Evolutionary conservation across 148 eudicot genomes (phyloP).

Genomic region (Rhododendron mucronatum): DNA sequence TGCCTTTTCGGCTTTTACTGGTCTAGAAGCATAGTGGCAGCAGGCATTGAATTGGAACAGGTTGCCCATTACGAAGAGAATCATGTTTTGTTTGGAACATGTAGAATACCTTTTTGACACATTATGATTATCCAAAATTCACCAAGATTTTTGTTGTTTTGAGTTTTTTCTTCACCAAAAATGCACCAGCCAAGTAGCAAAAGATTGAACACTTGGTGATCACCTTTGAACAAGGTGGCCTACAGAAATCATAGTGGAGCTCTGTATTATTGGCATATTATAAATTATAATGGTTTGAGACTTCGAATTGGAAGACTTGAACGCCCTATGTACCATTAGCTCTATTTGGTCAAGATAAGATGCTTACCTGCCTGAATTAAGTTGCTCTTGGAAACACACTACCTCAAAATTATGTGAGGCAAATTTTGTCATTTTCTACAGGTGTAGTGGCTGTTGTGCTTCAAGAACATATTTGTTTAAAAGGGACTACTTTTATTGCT

Average conservation of each 20-base stretch:
- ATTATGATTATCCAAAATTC: neutral
- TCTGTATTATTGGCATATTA: neutral
- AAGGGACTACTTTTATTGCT: neutral
- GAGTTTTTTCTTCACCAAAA: neutral
- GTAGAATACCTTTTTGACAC: neutral
- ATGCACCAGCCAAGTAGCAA: neutral
- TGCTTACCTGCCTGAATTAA: neutral
- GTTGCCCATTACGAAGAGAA: neutral
- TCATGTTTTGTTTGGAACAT: neutral
- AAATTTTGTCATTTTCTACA: neutral
- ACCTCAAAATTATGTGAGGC: neutral
- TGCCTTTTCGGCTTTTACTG: conserved; percentile 1
- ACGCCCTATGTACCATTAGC: neutral
- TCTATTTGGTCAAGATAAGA: neutral
- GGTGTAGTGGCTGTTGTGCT: neutral
- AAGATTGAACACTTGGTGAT: neutral
- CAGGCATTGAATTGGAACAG: neutral
- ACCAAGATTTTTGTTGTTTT: neutral
- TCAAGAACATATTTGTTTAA: neutral
- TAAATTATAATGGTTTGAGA: neutral
- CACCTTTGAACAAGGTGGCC: neutral
- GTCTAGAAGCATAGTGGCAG: neutral
- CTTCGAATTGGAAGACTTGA: neutral
- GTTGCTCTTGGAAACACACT: neutral
- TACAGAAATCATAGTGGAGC: neutral